Conservation (phyloP, 306 rosid genomes). For the Arachis stenosperma region DNA sequence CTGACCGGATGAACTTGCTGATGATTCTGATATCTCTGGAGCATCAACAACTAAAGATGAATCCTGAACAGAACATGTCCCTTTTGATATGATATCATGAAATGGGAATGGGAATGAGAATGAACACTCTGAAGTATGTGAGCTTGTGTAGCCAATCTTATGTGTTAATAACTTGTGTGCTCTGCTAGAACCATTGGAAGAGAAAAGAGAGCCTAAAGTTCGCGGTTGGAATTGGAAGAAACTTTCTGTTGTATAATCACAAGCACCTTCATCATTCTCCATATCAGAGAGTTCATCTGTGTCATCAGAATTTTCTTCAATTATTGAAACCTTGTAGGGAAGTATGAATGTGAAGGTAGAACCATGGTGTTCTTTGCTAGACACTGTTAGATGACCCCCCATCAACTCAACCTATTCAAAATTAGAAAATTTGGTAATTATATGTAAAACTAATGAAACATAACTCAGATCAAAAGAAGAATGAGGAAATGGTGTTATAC, state of each 20-base stretch:
- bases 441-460: not conserved
- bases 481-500: constrained; percentile 38
- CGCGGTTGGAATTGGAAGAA: constrained; percentile 81
- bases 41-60: constrained; percentile 38
- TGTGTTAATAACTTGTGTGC: constrained; percentile 49
- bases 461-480: not conserved
- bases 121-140: constrained; percentile 45
- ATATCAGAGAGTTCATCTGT: constrained; percentile 64
- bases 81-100: constrained; percentile 36
- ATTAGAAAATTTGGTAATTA: not conserved
- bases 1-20: constrained; percentile 49
- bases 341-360: constrained; percentile 82
- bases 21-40: constrained; percentile 50
- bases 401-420: constrained; percentile 77
- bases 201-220: constrained; percentile 70
- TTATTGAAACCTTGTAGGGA: constrained; percentile 70
- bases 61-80: constrained; percentile 48
- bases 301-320: constrained; percentile 62
- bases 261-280: constrained; percentile 50
- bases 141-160: constrained; percentile 43
- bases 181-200: constrained; percentile 65
- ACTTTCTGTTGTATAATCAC: constrained; percentile 62
- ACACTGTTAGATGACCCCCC: constrained; percentile 82
- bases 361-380: constrained; percentile 72
- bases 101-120: constrained; percentile 53